Percentiles rank a stretch among this genome's conserved stretches.
phyloP scores from a whole-genome alignment of 148 eudicot species.

The Cornus suecica region DNA sequence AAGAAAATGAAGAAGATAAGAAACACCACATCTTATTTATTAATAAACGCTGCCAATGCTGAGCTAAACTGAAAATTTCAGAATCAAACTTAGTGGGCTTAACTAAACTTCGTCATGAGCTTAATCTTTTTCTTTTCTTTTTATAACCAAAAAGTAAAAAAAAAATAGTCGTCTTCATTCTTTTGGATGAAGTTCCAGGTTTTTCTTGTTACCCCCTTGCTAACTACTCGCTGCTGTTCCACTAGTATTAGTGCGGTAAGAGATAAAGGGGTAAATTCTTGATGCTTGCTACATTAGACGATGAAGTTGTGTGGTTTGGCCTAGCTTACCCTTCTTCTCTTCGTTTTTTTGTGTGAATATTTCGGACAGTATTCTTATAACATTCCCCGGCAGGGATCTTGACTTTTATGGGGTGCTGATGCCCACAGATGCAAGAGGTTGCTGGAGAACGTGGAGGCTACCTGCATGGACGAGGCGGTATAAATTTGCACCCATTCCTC shows the following conservation, averaged over 20 bases:
- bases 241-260: not conserved
- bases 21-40: too few species aligned
- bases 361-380: slow-evolving; percentile 58
- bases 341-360: slow-evolving; percentile 18
- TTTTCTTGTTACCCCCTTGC: not conserved
- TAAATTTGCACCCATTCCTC: slow-evolving; percentile 12
- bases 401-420: slow-evolving; percentile 74
- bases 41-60: too few species aligned
- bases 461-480: slow-evolving; percentile 99
- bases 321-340: not conserved
- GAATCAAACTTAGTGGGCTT: not conserved
- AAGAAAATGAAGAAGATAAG: too few species aligned
- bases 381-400: slow-evolving; percentile 99
- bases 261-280: not conserved
- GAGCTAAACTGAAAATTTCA: too few species aligned
- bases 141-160: too few species aligned
- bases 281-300: not conserved
- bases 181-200: not conserved
- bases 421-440: slow-evolving; percentile 97
- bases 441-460: slow-evolving; percentile 99
- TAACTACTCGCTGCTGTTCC: not conserved
- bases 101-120: not conserved
- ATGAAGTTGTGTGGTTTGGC: not conserved
- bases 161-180: not conserved
- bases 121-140: too few species aligned